Percentiles rank a stretch among this genome's conserved stretches.
phyloP scores from a whole-genome alignment of 2,329 filamentous ascomycete species.

The Polytolypa hystricis region DNA sequence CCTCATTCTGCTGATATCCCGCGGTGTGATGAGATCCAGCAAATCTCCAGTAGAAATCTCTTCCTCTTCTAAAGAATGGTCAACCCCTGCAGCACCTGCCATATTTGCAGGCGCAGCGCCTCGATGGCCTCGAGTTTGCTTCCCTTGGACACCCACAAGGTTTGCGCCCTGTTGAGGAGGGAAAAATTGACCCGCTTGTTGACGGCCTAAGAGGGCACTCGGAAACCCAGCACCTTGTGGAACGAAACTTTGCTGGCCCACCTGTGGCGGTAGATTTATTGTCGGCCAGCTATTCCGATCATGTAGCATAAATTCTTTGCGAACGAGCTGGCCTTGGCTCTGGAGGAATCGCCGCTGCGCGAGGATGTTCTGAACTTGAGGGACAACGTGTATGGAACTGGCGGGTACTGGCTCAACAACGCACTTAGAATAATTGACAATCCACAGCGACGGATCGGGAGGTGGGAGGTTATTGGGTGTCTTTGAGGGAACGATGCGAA shows the following conservation, averaged over 20 bases:
- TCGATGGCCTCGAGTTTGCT: conserved; percentile 33
- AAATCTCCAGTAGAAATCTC: conserved; percentile 78
- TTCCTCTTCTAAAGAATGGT: conserved; percentile 64
- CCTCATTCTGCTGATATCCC: conserved; percentile 75
- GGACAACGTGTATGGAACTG: conserved; percentile 41
- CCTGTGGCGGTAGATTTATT: conserved; percentile 55
- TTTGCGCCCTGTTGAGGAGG: conserved; percentile 20
- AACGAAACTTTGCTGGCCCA: conserved; percentile 42
- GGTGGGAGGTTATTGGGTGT: conserved; percentile 57
- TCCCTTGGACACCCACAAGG: conserved; percentile 19
- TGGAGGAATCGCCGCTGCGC: conserved; percentile 47
- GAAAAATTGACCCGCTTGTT: conserved; percentile 21
- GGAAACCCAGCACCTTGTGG: conserved; percentile 35
- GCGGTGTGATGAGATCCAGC: conserved; percentile 78
- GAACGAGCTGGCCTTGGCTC: conserved; percentile 68
- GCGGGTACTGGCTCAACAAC: conserved; percentile 65
- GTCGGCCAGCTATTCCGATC: conserved; percentile 85
- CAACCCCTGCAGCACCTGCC: conserved; percentile 28
- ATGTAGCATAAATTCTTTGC: conserved; percentile 89
- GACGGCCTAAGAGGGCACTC: conserved; percentile 26
- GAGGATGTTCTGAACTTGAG: conserved; percentile 31
- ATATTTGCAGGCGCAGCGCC: conserved; percentile 28
- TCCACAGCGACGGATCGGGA: conserved; percentile 74
- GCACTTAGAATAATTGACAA: conserved; percentile 77
- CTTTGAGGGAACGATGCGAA: conserved; percentile 66